Conservation (phyloP, 2,329 filamentous ascomycete species). For the Pseudogymnoascus sp. region DNA sequence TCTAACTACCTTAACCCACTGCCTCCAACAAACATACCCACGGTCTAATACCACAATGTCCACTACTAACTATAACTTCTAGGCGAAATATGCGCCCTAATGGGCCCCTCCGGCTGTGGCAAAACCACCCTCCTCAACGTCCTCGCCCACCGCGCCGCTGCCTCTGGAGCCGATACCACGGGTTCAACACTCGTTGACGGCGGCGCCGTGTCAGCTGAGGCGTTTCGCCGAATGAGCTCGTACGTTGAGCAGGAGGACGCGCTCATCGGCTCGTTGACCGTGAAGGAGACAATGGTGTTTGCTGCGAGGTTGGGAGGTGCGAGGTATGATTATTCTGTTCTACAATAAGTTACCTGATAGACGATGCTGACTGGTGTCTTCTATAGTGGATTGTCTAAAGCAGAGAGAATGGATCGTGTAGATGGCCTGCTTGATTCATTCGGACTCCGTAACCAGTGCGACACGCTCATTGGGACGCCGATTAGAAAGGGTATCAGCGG, state of each 20-base stretch:
- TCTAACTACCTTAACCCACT: background rate
- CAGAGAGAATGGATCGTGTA: conserved; percentile 54
- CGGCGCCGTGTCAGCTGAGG: conserved; percentile 37
- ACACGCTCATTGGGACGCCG: conserved; percentile 70
- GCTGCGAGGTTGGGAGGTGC: conserved; percentile 52
- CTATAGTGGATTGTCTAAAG: conserved; percentile 32
- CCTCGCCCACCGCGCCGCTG: conserved; percentile 52
- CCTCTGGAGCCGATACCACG: conserved; percentile 44
- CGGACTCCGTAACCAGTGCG: conserved; percentile 59
- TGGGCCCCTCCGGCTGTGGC: conserved; percentile 67
- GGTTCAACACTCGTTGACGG: conserved; percentile 58
- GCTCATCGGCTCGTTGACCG: conserved; percentile 70
- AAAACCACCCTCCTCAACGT: conserved; percentile 82
- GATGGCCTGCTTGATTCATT: conserved; percentile 61
- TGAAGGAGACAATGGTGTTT: conserved; percentile 70
- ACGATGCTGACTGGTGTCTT: background rate
- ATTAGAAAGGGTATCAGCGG: conserved; percentile 77
- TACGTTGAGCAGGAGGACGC: conserved; percentile 89
- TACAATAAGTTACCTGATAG: conserved; percentile 33
- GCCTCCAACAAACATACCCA: background rate
- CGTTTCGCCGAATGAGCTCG: conserved; percentile 57
- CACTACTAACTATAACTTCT: conserved; percentile 9
- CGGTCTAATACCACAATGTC: background rate
- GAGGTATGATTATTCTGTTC: conserved; percentile 31
- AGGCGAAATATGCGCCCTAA: conserved; percentile 69